These are phyloP conservation scores for Lichtheimia corymbifera DNA, from an alignment of 371 early-diverging fungal genomes.

Conservation along the genomic window DNA sequence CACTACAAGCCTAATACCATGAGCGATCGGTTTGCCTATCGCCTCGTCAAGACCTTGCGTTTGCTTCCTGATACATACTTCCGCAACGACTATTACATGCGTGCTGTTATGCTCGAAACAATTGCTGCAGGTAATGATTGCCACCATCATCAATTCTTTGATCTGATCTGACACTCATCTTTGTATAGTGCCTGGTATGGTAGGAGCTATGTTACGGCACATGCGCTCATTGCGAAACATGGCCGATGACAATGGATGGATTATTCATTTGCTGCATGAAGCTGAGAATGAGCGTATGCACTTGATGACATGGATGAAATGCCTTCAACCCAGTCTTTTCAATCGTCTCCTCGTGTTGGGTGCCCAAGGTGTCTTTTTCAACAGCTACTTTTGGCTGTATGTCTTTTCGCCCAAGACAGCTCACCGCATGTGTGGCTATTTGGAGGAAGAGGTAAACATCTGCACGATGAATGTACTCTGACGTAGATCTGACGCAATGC, in stretches of 20 bases:
- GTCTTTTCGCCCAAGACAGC: constrained; percentile 79
- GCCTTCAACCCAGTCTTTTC: constrained; percentile 66
- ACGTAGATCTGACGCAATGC: neutral
- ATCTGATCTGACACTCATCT: neutral
- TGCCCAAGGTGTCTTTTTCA: constrained; percentile 90
- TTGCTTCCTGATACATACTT: constrained; percentile 80
- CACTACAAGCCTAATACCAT: constrained; percentile 63
- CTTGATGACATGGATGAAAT: constrained; percentile 86
- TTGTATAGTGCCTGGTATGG: constrained; percentile 84
- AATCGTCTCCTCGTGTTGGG: constrained; percentile 68
- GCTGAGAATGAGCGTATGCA: constrained; percentile 89
- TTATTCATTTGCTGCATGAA: constrained; percentile 82
- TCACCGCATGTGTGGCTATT: constrained; percentile 80
- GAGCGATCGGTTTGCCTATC: constrained; percentile 70
- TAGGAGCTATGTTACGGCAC: constrained; percentile 87
- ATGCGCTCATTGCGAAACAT: constrained; percentile 81
- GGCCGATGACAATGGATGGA: constrained; percentile 88
- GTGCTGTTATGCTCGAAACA: constrained; percentile 85
- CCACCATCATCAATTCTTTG: neutral
- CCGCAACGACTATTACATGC: constrained; percentile 76
- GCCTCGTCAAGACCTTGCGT: constrained; percentile 69
- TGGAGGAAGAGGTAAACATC: constrained; percentile 63
- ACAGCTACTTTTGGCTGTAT: constrained; percentile 86
- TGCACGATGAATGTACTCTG: neutral
- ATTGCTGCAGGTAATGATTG: constrained; percentile 65